Percentiles rank a stretch among this genome's conserved stretches.
These are phyloP conservation scores for Xenoacremonium recifei DNA, from an alignment of 2,329 filamentous ascomycete genomes.

Conservation along the genomic window DNA sequence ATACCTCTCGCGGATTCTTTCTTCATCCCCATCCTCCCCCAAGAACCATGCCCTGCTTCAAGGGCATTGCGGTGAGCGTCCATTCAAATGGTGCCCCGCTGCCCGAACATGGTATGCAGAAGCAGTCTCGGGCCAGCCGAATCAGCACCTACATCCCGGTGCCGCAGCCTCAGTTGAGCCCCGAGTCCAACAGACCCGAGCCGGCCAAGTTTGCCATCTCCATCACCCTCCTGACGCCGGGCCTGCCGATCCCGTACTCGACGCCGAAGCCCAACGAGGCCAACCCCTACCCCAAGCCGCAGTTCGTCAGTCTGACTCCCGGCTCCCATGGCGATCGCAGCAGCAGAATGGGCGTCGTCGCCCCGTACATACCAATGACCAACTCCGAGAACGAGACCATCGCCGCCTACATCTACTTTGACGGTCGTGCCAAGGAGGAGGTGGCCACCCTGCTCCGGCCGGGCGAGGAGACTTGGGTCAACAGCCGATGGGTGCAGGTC, in stretches of 20 bases:
- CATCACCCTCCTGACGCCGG: constrained; percentile 89
- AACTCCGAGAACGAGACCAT: constrained; percentile 95
- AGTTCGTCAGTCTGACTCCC: constrained; percentile 70
- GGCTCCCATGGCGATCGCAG: constrained; percentile 48
- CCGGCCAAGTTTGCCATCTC: constrained; percentile 97
- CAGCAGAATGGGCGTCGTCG: constrained; percentile 57
- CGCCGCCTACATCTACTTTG: constrained; percentile 98
- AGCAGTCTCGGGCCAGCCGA: constrained; percentile 83
- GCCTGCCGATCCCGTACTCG: constrained; percentile 88
- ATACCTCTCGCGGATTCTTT: no score
- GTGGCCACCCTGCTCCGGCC: constrained; percentile 89
- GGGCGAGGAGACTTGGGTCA: constrained; percentile 98
- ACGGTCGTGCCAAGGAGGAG: constrained; percentile 92
- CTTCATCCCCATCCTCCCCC: no score
- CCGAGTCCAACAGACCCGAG: constrained; percentile 72
- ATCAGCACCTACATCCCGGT: constrained; percentile 98
- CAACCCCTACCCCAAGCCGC: constrained; percentile 78
- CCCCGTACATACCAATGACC: constrained; percentile 88
- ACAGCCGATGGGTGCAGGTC: constrained; percentile 95
- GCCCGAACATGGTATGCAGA: constrained; percentile 91
- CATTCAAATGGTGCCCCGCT: constrained; percentile 80
- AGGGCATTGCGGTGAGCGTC: constrained; percentile 97
- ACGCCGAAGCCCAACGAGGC: constrained; percentile 75
- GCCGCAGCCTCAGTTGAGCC: constrained; percentile 72
- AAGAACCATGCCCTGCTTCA: constrained; percentile 95